Evolutionary conservation across 345 rosid species (phyloP).

Genomic region (Acer yangbiense): DNA sequence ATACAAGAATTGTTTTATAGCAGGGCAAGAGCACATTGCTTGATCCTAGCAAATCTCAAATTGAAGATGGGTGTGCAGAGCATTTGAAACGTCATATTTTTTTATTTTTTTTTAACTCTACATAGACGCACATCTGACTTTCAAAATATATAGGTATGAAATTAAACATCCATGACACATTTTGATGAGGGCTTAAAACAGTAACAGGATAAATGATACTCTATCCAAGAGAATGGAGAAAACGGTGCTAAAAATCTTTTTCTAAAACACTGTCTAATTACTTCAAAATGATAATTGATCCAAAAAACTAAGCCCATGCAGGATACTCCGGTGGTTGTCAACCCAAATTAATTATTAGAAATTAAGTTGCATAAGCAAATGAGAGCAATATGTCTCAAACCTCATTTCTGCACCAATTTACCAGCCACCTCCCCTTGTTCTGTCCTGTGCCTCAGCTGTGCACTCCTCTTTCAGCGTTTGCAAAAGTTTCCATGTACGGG

Average conservation of each 20-base stretch:
- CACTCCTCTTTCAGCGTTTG: constrained; percentile 66
- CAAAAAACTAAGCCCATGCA: background rate
- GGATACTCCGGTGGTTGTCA: background rate
- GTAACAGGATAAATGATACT: background rate
- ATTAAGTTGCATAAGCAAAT: background rate
- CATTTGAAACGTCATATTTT: background rate
- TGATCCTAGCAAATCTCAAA: background rate
- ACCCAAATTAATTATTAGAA: constrained; percentile 4
- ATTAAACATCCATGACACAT: background rate
- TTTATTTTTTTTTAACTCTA: background rate
- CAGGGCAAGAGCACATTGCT: background rate
- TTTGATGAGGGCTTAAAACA: background rate
- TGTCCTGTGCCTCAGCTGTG: constrained; percentile 37
- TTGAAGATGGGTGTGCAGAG: background rate
- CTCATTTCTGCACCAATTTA: background rate
- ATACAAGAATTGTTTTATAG: background rate
- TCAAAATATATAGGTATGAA: background rate
- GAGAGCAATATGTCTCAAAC: background rate
- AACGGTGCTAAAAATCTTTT: background rate
- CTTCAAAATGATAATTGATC: background rate
- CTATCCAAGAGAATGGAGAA: background rate
- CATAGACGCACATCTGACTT: background rate
- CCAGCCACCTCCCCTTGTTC: constrained; percentile 33
- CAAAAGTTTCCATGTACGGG: constrained; percentile 45
- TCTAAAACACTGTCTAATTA: background rate